A percentile compares a stretch with the other conserved stretches of the same genome.
Evolutionary conservation across 805 yeast species (phyloP).

Genomic region (Lipomyces lipofer): DNA sequence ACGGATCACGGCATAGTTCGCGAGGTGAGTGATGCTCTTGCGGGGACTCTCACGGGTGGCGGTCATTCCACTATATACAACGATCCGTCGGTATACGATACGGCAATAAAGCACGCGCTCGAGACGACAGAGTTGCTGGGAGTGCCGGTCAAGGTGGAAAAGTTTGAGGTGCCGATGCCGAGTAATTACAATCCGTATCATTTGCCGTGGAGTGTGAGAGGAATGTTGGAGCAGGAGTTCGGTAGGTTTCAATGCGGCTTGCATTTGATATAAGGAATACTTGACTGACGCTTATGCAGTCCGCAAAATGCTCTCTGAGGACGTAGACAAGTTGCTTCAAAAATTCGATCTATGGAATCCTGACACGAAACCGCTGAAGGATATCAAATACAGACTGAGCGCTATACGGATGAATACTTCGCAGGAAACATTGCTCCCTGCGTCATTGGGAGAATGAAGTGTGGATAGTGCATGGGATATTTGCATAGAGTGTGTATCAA

Average conservation of each 20-base stretch:
- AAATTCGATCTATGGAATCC: slow-evolving; percentile 90
- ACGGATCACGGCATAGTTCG: slow-evolving; percentile 84
- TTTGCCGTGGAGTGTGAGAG: slow-evolving; percentile 91
- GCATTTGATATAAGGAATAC: slow-evolving; percentile 29
- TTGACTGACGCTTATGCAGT: slow-evolving; percentile 31
- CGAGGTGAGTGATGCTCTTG: slow-evolving; percentile 75
- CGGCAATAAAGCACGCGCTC: slow-evolving; percentile 71
- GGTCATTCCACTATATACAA: slow-evolving; percentile 92
- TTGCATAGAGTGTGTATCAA: no score
- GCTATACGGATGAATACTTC: slow-evolving; percentile 16
- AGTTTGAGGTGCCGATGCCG: slow-evolving; percentile 54
- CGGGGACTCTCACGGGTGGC: slow-evolving; percentile 91
- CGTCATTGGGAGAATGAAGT: no score
- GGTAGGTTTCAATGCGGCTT: slow-evolving; percentile 42
- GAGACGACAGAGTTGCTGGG: slow-evolving; percentile 64
- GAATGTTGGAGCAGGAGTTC: slow-evolving; percentile 64
- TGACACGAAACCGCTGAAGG: slow-evolving; percentile 75
- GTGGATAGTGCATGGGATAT: no score
- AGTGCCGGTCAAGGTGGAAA: slow-evolving; percentile 34
- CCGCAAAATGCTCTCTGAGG: slow-evolving; percentile 45
- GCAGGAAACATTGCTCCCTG: no score
- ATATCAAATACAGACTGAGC: slow-evolving; percentile 72
- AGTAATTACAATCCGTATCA: slow-evolving; percentile 78
- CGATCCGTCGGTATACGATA: slow-evolving; percentile 77
- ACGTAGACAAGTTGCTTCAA: slow-evolving; percentile 59